A percentile compares a stretch with the other conserved stretches of the same genome.
These are phyloP conservation scores for Protostelium mycophagum DNA, from an alignment of 78 protist species.

Conservation along the genomic window DNA sequence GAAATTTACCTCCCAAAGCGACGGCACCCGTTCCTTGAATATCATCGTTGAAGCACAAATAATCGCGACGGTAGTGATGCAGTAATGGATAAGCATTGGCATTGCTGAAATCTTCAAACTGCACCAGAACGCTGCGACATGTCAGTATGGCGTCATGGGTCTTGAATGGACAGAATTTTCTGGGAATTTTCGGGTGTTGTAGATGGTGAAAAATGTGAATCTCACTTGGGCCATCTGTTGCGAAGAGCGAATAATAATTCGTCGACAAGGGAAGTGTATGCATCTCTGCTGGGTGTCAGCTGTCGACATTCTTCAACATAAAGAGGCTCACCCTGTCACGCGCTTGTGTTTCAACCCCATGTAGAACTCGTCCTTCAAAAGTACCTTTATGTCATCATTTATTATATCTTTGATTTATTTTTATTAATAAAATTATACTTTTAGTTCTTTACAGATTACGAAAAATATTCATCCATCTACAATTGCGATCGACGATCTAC, in stretches of 20 bases:
- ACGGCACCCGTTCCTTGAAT: conserved; percentile 87
- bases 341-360: conserved; percentile 77
- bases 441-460: too few species aligned
- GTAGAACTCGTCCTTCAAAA: conserved; percentile 81
- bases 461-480: too few species aligned
- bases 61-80: conserved; percentile 58
- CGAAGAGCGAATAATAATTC: conserved; percentile 82
- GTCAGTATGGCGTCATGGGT: too few species aligned
- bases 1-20: conserved; percentile 1
- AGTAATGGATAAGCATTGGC: conserved; percentile 79
- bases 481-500: too few species aligned
- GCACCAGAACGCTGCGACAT: conserved; percentile 71
- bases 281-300: too few species aligned
- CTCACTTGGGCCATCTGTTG: conserved; percentile 47
- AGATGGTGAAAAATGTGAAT: background rate
- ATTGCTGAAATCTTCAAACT: conserved; percentile 93
- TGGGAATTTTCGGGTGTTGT: too few species aligned
- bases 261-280: conserved; percentile 80
- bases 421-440: too few species aligned
- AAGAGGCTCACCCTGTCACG: conserved; percentile 5
- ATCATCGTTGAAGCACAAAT: conserved; percentile 95
- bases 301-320: background rate
- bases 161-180: too few species aligned
- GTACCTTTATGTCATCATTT: too few species aligned
- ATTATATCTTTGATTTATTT: too few species aligned